These are phyloP conservation scores for Lomentospora prolificans DNA, from an alignment of 2,329 filamentous ascomycete genomes.

Conservation along the genomic window DNA sequence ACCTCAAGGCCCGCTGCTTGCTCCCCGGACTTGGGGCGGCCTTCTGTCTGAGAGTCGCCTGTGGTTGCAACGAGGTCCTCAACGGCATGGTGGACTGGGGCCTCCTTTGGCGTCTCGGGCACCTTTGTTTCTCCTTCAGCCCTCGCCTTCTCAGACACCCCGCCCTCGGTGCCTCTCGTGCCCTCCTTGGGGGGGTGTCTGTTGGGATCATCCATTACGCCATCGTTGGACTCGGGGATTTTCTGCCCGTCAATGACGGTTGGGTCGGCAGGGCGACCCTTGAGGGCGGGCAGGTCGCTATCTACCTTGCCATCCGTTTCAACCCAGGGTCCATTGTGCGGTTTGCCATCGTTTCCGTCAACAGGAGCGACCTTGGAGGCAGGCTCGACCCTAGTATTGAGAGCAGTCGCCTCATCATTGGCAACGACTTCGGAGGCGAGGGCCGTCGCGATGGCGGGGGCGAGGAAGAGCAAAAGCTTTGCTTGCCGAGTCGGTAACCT, in stretches of 20 bases:
- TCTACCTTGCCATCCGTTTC: constrained; percentile 37
- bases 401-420: constrained; percentile 14
- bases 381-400: constrained; percentile 7
- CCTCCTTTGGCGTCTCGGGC: constrained; percentile 77
- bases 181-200: constrained; percentile 69
- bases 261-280: constrained; percentile 40
- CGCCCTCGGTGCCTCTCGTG: constrained; percentile 79
- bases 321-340: constrained; percentile 76
- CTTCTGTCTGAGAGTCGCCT: not conserved
- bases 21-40: not conserved
- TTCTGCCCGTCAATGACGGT: constrained; percentile 49
- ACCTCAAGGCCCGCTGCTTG: constrained; percentile 46
- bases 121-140: constrained; percentile 64
- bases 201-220: constrained; percentile 87
- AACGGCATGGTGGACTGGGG: constrained; percentile 69
- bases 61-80: constrained; percentile 47
- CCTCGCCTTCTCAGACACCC: constrained; percentile 74
- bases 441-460: constrained; percentile 43
- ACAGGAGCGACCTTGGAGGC: constrained; percentile 69
- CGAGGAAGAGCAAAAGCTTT: constrained; percentile 49
- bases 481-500: constrained; percentile 44
- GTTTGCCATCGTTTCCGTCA: constrained; percentile 88
- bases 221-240: constrained; percentile 58
- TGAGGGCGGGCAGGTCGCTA: constrained; percentile 31
- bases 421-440: constrained; percentile 24